These are phyloP conservation scores for Pseudomassariella vexata DNA, from an alignment of 2,329 filamentous ascomycete genomes.

Conservation along the genomic window DNA sequence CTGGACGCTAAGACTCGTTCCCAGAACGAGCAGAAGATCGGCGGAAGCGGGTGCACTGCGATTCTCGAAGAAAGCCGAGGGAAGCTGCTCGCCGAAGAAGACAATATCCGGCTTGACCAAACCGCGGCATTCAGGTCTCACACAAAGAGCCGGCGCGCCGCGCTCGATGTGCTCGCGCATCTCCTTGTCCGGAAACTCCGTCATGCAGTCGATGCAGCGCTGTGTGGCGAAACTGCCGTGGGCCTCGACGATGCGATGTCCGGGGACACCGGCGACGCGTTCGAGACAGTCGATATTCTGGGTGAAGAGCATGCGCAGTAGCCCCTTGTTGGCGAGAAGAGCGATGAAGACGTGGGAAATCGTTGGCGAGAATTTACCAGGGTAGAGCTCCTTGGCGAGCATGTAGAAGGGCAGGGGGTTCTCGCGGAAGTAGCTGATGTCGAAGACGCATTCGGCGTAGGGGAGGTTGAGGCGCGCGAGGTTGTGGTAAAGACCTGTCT, in stretches of 20 bases:
- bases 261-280: conserved; percentile 75
- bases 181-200: conserved; percentile 61
- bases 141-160: conserved; percentile 67
- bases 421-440: conserved; percentile 79
- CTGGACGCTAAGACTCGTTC: conserved; percentile 80
- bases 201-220: conserved; percentile 83
- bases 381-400: conserved; percentile 86
- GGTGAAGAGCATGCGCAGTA: conserved; percentile 83
- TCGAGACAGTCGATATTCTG: conserved; percentile 98
- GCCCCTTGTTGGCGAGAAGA: conserved; percentile 70
- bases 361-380: conserved; percentile 82
- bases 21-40: conserved; percentile 79
- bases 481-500: conserved; percentile 91
- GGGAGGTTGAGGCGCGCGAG: conserved; percentile 80
- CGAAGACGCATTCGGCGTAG: conserved; percentile 88
- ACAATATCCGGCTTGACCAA: conserved; percentile 92
- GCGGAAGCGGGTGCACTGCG: conserved; percentile 50
- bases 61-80: conserved; percentile 58
- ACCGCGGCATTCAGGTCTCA: conserved; percentile 57
- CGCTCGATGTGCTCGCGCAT: conserved; percentile 67
- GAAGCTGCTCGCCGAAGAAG: conserved; percentile 71
- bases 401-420: conserved; percentile 90
- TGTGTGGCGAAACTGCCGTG: conserved; percentile 93
- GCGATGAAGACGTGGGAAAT: conserved; percentile 85
- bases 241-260: conserved; percentile 79